Base-by-base conservation (phyloP, 1,139 yeast genomes). In the Nadsonia starkeyi-henricii region DNA sequence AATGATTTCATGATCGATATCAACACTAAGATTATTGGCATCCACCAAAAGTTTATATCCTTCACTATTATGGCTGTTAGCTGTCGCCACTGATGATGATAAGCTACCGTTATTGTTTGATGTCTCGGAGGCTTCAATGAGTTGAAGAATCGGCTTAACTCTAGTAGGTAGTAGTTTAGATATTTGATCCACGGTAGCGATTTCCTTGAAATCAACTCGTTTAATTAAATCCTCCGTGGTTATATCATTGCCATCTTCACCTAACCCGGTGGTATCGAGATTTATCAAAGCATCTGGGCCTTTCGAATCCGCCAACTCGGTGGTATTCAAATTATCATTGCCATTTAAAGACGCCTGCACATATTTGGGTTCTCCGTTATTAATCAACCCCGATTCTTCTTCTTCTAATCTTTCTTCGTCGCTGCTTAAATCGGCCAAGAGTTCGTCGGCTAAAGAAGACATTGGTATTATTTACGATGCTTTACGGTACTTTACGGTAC, bases 1-100 rank as follows among this genome's bases (percentile, higher is more conserved):
- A 0, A 65, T 57, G 5, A 81, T 76, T 53, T 84, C 93, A 41
- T 69, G 69, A 47, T 73, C 71, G 9, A 85, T 73, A 19, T 79
- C 73, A 9, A 73, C 71, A 0, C 81, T 69, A 23, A 78, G 59
- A 45, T 73, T 77, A 61, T 82, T 85, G 8, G 83, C 73, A 17
- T 67, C 65, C 3, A 75, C 67, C 8, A 84, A 64, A 45, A 83
- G 70, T 33, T 67, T 62, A 58, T 74, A 74, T 55, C 58, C 61
- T 20, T 68, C 75, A 44, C 67, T 59, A 46, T 64, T 64, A 9
- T 45, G 45, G 12, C 23, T 18, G 17, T 33, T 20, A 12, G 30
- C 41, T 12, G 45, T 28, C 17, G n/a, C n/a, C 30, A 26, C 30
- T 12, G 17, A 41, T 56, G 26, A 57, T 58, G n/a, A 66, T 73